Percentiles rank a stretch among this genome's conserved stretches.
Evolutionary conservation across 768 basidiomycete genomes (phyloP).

Genomic region (Pilatotrama ljubarskyi): DNA sequence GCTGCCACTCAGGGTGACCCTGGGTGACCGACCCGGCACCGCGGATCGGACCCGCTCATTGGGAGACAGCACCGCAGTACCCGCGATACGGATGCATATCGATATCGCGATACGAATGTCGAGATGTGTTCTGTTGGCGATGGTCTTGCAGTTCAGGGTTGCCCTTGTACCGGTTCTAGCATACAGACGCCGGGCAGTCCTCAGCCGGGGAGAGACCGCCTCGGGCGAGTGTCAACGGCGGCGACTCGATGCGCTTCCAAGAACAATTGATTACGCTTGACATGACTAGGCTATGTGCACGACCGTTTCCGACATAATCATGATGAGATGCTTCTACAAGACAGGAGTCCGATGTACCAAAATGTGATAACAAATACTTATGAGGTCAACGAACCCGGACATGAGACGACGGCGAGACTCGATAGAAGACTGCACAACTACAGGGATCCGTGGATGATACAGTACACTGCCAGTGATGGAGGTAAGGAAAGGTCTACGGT

Average conservation of each 20-base stretch:
- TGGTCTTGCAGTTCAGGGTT: not conserved
- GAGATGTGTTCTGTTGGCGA: not conserved
- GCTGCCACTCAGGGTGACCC: not conserved
- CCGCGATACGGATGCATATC: not conserved
- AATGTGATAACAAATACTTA: slow-evolving; percentile 3
- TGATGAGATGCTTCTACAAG: slow-evolving; percentile 15
- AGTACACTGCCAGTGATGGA: not conserved
- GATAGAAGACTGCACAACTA: slow-evolving; percentile 37
- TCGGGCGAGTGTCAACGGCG: too few species aligned
- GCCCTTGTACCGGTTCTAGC: too few species aligned
- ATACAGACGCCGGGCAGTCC: too few species aligned
- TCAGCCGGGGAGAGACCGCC: too few species aligned
- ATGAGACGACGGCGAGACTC: not conserved
- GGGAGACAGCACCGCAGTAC: not conserved
- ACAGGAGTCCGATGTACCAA: slow-evolving; percentile 5
- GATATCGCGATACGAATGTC: not conserved
- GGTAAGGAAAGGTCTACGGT: slow-evolving; percentile 39
- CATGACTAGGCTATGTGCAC: slow-evolving; percentile 14
- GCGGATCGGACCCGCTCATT: slow-evolving; percentile 4
- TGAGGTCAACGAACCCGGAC: not conserved
- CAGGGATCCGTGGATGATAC: slow-evolving; percentile 2
- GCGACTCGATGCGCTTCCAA: not conserved
- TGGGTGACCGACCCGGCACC: not conserved
- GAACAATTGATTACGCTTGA: slow-evolving; percentile 6
- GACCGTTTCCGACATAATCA: slow-evolving; percentile 10